Conservation (phyloP, 164 flowering plant species). For the Vitis cinerea region DNA sequence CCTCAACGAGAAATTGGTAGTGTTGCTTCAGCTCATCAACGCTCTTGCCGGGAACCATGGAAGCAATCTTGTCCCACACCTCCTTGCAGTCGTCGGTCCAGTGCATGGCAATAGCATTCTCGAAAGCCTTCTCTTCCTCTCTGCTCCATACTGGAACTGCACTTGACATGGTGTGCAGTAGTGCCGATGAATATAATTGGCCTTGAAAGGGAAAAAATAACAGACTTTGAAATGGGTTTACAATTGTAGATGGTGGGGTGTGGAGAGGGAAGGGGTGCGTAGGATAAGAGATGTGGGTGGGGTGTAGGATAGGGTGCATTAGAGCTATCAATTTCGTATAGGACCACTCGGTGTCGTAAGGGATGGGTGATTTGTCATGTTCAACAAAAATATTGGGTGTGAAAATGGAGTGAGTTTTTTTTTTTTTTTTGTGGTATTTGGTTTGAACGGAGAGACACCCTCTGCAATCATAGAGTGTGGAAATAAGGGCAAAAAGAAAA, state of each 20-base stretch:
- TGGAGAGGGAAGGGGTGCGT: constrained; percentile 7
- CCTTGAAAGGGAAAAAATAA: not conserved
- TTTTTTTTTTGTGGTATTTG: no score
- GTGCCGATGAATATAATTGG: not conserved
- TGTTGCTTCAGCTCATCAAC: constrained; percentile 59
- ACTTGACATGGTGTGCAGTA: constrained; percentile 16
- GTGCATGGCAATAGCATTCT: constrained; percentile 62
- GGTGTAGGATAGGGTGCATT: constrained; percentile 26
- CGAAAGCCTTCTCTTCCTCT: constrained; percentile 81
- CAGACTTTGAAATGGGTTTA: not conserved
- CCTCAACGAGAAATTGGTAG: constrained; percentile 55
- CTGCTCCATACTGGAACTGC: constrained; percentile 50
- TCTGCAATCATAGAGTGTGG: no score
- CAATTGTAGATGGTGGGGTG: not conserved
- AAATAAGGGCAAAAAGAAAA: no score
- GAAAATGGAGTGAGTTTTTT: no score
- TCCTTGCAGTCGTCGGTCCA: constrained; percentile 30
- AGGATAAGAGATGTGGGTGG: constrained; percentile 11
- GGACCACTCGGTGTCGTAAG: constrained; percentile 38
- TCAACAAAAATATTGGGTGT: not conserved
- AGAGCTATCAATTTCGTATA: constrained; percentile 21
- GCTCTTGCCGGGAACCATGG: constrained; percentile 53
- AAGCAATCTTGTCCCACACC: constrained; percentile 63
- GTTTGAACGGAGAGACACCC: no score
- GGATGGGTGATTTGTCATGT: constrained; percentile 26